Conservation (phyloP, 176 grass and related monocot species). For the Dendrocalamus sinicus region DNA sequence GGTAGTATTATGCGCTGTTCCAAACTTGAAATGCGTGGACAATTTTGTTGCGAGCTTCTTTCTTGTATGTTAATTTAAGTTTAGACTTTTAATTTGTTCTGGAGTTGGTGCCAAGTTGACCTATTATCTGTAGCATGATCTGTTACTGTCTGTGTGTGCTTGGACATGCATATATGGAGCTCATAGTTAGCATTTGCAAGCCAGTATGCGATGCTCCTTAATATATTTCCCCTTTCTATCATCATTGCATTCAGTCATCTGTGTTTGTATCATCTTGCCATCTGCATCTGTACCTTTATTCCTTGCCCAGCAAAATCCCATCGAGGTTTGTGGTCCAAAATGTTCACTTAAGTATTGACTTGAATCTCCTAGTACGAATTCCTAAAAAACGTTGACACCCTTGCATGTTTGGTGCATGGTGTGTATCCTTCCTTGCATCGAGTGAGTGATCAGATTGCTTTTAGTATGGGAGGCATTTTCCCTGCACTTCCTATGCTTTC, state of each 20-base stretch:
- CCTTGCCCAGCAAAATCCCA: not conserved
- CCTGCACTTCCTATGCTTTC: not conserved
- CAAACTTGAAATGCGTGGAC: not conserved
- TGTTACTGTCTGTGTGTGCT: not conserved
- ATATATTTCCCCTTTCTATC: not conserved
- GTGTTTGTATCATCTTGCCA: not conserved
- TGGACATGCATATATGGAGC: not conserved
- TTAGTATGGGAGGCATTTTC: not conserved
- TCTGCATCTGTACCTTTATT: conserved; percentile 3
- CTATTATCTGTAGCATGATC: conserved; percentile 8
- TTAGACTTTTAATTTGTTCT: conserved; percentile 5
- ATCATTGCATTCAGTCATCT: not conserved
- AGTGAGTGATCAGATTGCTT: not conserved
- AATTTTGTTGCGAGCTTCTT: conserved; percentile 19
- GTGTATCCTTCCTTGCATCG: not conserved
- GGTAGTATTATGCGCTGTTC: not conserved
- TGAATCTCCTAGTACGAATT: not conserved
- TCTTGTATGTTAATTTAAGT: conserved; percentile 21
- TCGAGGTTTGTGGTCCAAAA: not conserved
- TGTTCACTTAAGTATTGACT: not conserved
- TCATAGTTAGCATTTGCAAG: not conserved
- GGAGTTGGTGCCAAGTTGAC: conserved; percentile 6
- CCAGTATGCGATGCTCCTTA: not conserved
- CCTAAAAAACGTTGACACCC: not conserved
- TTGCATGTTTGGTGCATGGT: not conserved